Percentiles rank a stretch among this genome's conserved stretches.
Evolutionary conservation across 371 early-diverging fungal species (phyloP).

Genomic region (Apophysomyces ossiformis): DNA sequence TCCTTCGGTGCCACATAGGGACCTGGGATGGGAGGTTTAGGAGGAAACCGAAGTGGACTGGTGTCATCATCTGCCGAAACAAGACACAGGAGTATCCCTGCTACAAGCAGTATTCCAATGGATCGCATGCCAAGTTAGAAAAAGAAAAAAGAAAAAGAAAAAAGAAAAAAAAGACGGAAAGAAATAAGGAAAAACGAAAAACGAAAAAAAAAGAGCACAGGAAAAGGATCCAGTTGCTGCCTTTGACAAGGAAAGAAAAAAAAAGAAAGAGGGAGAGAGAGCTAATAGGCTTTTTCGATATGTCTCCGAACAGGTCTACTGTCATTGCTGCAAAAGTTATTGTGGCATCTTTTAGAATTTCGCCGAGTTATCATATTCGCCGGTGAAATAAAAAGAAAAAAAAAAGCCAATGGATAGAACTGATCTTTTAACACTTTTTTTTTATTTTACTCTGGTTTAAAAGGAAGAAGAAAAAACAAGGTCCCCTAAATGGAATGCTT

Average conservation of each 20-base stretch:
- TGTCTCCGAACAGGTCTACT: background rate
- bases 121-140: background rate
- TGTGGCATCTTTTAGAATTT: too few relatives aligned
- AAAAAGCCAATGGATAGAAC: too few relatives aligned
- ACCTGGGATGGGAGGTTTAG: conserved; percentile 31
- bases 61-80: conserved; percentile 21
- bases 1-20: conserved; percentile 48
- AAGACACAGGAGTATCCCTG: background rate
- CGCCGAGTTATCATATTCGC: too few relatives aligned
- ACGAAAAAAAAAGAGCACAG: too few relatives aligned
- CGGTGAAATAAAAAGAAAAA: too few relatives aligned
- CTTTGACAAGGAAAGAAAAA: too few relatives aligned
- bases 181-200: background rate
- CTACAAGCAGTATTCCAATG: background rate
- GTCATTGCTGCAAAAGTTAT: background rate
- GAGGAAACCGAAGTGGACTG: conserved; percentile 41
- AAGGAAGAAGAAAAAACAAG: too few relatives aligned
- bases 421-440: too few relatives aligned
- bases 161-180: background rate
- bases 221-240: too few relatives aligned
- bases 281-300: background rate
- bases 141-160: background rate
- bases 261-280: background rate
- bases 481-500: too few relatives aligned
- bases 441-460: too few relatives aligned